These are phyloP conservation scores for Amphicarpaea edgeworthii DNA, from an alignment of 306 rosid genomes.

Conservation along the genomic window DNA sequence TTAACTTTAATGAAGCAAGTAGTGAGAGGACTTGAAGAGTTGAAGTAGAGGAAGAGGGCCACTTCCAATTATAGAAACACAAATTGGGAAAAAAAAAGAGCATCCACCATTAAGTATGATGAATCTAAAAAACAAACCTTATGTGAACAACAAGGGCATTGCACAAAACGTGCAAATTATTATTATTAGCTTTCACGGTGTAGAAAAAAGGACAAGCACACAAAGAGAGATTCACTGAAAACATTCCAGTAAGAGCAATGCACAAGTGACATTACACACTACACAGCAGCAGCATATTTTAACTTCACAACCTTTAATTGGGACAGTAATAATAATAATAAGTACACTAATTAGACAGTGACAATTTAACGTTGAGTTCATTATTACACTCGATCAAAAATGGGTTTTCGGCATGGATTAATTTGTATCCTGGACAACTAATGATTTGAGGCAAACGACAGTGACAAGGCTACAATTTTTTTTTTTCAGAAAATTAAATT, in stretches of 20 bases:
- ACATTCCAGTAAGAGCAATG: slow-evolving; percentile 34
- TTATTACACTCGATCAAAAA: slow-evolving; percentile 38
- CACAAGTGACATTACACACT: slow-evolving; percentile 43
- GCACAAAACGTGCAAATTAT: slow-evolving; percentile 37
- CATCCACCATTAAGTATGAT: slow-evolving; percentile 31
- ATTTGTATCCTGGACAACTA: slow-evolving; percentile 24
- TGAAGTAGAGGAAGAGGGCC: neutral
- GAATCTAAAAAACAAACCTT: neutral
- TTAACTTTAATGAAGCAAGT: slow-evolving; percentile 6
- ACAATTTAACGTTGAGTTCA: slow-evolving; percentile 42
- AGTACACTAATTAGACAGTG: slow-evolving; percentile 38
- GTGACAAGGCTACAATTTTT: slow-evolving; percentile 34
- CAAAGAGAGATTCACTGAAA: slow-evolving; percentile 34
- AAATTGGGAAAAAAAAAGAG: neutral
- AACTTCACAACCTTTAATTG: slow-evolving; percentile 38
- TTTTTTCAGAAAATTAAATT: slow-evolving; percentile 10
- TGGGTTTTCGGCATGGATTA: slow-evolving; percentile 1
- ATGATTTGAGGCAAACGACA: slow-evolving; percentile 36
- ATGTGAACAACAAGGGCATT: slow-evolving; percentile 19
- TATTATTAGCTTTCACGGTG: slow-evolving; percentile 35
- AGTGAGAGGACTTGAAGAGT: neutral
- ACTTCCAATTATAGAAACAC: slow-evolving; percentile 3
- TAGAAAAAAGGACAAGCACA: slow-evolving; percentile 39
- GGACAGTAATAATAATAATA: slow-evolving; percentile 36
- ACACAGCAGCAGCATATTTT: slow-evolving; percentile 12